These are phyloP conservation scores for Candida chilensis DNA, from an alignment of 805 yeast genomes.

Conservation along the genomic window DNA sequence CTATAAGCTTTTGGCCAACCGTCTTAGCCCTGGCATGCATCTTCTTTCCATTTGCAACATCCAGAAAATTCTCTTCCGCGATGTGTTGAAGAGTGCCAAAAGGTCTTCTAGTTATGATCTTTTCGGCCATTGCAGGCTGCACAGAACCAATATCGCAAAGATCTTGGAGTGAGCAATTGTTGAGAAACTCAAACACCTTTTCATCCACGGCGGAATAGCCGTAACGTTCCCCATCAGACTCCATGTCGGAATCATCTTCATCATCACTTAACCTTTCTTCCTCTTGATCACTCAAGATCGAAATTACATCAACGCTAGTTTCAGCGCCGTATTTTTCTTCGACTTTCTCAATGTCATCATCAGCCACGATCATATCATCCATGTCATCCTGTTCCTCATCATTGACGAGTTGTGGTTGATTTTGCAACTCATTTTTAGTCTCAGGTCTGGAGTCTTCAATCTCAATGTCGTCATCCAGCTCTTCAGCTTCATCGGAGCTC, in stretches of 20 bases:
- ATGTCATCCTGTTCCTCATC: slow-evolving; percentile 11
- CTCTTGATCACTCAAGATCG: slow-evolving; percentile 22
- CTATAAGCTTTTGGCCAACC: slow-evolving; percentile 68
- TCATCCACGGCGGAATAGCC: slow-evolving; percentile 30
- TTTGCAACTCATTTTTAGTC: no score
- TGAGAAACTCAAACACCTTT: slow-evolving; percentile 29
- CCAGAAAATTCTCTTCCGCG: slow-evolving; percentile 20
- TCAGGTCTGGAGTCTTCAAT: no score
- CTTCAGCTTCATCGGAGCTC: no score
- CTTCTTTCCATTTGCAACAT: slow-evolving; percentile 2
- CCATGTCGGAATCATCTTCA: slow-evolving; percentile 37
- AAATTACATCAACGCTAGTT: slow-evolving; percentile 5
- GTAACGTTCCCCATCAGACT: slow-evolving; percentile 31
- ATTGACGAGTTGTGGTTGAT: no score
- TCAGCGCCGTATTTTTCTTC: slow-evolving; percentile 22
- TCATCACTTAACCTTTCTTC: slow-evolving; percentile 32
- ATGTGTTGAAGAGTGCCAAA: slow-evolving; percentile 20
- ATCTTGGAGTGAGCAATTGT: slow-evolving; percentile 25
- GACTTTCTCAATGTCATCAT: slow-evolving; percentile 26
- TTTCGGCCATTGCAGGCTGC: slow-evolving; percentile 22
- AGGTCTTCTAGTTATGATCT: slow-evolving; percentile 24
- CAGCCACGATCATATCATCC: slow-evolving; percentile 8
- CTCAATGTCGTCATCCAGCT: no score
- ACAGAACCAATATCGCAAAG: slow-evolving; percentile 24
- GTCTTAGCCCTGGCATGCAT: slow-evolving; percentile 22